Evolutionary conservation across 805 yeast species (phyloP).

Genomic region (Ogataea pini): DNA sequence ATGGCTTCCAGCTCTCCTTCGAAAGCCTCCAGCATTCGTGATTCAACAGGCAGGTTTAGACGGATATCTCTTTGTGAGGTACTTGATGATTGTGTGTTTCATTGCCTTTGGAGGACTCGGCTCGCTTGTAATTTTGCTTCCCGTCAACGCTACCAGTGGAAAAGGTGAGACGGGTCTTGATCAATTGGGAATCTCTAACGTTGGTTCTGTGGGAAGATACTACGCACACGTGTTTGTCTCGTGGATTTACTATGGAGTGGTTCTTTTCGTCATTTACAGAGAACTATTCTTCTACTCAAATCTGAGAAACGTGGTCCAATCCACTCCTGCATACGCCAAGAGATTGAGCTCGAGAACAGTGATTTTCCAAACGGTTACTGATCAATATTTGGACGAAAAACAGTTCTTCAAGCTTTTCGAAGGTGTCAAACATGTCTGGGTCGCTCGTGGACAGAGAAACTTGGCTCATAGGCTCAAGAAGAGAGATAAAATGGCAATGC

Average conservation of each 20-base stretch:
- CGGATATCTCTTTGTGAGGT: conserved; percentile 88
- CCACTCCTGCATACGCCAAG: conserved; percentile 79
- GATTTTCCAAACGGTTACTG: conserved; percentile 81
- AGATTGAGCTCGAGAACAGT: conserved; percentile 79
- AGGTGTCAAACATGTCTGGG: conserved; percentile 82
- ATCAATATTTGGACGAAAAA: conserved; percentile 65
- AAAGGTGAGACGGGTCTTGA: conserved; percentile 67
- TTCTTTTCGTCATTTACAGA: conserved; percentile 74
- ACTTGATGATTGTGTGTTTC: conserved; percentile 56
- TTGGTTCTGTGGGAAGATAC: conserved; percentile 58
- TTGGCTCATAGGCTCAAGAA: conserved; percentile 56
- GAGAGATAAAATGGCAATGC: conserved; percentile 59
- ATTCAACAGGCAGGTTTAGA: conserved; percentile 91
- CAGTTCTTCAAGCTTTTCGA: conserved; percentile 74
- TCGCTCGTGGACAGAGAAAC: conserved; percentile 61
- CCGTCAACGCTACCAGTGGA: conserved; percentile 77
- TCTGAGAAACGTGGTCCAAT: conserved; percentile 70
- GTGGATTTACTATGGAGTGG: conserved; percentile 73
- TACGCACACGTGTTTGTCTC: conserved; percentile 85
- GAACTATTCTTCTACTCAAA: conserved; percentile 80
- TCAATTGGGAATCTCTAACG: conserved; percentile 75
- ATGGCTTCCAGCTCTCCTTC: conserved; percentile 68
- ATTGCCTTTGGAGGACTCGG: conserved; percentile 58
- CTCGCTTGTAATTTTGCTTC: conserved; percentile 71
- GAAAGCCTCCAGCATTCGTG: conserved; percentile 71